phyloP scores from a whole-genome alignment of 768 basidiomycete genomes.

The Russula compacta region DNA sequence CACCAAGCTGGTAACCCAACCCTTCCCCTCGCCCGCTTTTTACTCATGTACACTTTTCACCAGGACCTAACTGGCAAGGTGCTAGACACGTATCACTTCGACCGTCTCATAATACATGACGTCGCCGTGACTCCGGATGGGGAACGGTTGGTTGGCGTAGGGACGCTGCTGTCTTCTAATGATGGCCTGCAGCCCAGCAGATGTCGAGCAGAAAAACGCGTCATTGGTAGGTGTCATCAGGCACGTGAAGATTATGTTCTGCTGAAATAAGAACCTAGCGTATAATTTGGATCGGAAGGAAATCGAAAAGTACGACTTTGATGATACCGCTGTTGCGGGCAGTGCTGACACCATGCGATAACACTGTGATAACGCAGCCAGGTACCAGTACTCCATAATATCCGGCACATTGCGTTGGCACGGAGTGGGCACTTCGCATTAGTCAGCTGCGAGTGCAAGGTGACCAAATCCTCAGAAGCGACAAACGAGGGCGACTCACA shows the following conservation, averaged over 20 bases:
- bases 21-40: too few relatives aligned
- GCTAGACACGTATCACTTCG: slow-evolving; percentile 49
- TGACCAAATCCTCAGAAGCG: slow-evolving; percentile 21
- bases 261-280: slow-evolving; percentile 32
- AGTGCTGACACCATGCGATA: slow-evolving; percentile 12
- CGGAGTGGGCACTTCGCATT: slow-evolving; percentile 52
- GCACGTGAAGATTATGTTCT: neutral
- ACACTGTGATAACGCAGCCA: slow-evolving; percentile 34
- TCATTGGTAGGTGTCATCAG: slow-evolving; percentile 43
- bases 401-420: slow-evolving; percentile 60
- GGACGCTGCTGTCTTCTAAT: slow-evolving; percentile 53
- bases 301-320: slow-evolving; percentile 49
- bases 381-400: slow-evolving; percentile 65
- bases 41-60: neutral
- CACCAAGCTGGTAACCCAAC: slow-evolving; percentile 43
- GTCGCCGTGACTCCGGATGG: slow-evolving; percentile 62
- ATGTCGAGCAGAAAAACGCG: slow-evolving; percentile 62
- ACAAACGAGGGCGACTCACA: neutral
- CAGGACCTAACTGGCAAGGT: slow-evolving; percentile 55
- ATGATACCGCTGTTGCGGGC: neutral
- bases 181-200: slow-evolving; percentile 59
- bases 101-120: slow-evolving; percentile 56
- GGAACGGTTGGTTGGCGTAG: slow-evolving; percentile 56
- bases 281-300: slow-evolving; percentile 58
- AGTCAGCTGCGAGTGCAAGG: slow-evolving; percentile 69